These are phyloP conservation scores for Ambrosia trifida DNA, from an alignment of 129 eudicot species.

Conservation along the genomic window DNA sequence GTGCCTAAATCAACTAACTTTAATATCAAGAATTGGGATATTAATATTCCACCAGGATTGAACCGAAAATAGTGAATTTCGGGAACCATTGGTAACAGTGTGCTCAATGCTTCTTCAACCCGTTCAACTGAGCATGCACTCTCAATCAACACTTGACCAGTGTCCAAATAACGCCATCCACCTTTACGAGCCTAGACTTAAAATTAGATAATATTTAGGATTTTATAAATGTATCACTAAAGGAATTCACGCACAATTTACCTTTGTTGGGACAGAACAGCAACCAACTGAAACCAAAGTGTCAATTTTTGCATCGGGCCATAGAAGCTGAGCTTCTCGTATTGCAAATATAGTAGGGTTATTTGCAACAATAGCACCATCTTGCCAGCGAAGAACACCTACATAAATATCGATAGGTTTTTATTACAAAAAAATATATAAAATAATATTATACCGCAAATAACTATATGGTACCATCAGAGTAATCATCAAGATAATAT, in stretches of 20 bases:
- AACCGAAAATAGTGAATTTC: conserved; percentile 90
- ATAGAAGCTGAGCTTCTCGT: conserved; percentile 91
- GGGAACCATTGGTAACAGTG: conserved; percentile 94
- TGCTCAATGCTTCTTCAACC: conserved; percentile 90
- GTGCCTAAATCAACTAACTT: conserved; percentile 1
- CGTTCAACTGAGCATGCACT: conserved; percentile 99
- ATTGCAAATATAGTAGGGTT: conserved; percentile 93
- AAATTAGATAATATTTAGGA: not conserved
- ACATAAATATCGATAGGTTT: conserved; percentile 17
- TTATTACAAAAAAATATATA: not conserved
- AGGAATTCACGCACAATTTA: conserved; percentile 24
- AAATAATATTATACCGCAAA: not conserved
- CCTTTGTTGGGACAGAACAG: conserved; percentile 97
- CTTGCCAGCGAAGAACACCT: conserved; percentile 93
- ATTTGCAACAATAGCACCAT: conserved; percentile 96
- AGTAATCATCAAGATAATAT: conserved; percentile 96
- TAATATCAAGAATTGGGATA: not conserved
- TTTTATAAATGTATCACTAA: conserved; percentile 3
- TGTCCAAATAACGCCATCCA: conserved; percentile 97
- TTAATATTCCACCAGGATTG: conserved; percentile 73
- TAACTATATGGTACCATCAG: conserved; percentile 60
- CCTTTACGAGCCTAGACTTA: conserved; percentile 76
- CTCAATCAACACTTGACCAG: conserved; percentile 96
- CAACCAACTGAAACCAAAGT: conserved; percentile 93
- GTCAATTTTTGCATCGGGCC: conserved; percentile 96